Percentiles rank a stretch among this genome's conserved stretches.
Conservation (phyloP, 73 alveolate genomes). For the Paramecium bursaria region DNA sequence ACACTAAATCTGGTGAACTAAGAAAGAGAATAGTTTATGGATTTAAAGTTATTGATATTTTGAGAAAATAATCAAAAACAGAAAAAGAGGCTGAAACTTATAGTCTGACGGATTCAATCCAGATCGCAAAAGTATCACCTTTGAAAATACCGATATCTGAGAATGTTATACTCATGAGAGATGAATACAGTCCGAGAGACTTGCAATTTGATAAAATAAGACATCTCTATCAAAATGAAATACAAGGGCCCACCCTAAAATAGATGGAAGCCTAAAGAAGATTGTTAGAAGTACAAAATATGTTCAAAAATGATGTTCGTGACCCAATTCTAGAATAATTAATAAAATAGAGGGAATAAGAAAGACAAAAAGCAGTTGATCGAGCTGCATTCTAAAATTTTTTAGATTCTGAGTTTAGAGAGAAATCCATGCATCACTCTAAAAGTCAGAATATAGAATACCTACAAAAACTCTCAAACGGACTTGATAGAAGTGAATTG, state of each 20-base stretch:
- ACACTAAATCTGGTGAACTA: slow-evolving; percentile 18
- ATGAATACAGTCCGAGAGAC: slow-evolving; percentile 62
- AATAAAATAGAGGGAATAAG: slow-evolving; percentile 17
- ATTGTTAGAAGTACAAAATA: slow-evolving; percentile 42
- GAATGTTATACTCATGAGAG: slow-evolving; percentile 30
- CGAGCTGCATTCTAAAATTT: slow-evolving; percentile 11
- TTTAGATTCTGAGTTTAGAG: slow-evolving; percentile 49
- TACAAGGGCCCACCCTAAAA: slow-evolving; percentile 47
- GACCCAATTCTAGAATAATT: slow-evolving; percentile 46
- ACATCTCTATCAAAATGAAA: slow-evolving; percentile 49
- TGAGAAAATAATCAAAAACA: slow-evolving; percentile 58
- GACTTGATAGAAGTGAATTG: slow-evolving; percentile 17
- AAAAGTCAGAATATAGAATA: slow-evolving; percentile 5
- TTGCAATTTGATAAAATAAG: slow-evolving; percentile 44
- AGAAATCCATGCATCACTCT: background rate
- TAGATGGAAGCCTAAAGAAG: slow-evolving; percentile 59
- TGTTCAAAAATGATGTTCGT: slow-evolving; percentile 38
- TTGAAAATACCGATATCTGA: background rate
- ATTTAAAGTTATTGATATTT: slow-evolving; percentile 55
- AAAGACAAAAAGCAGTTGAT: slow-evolving; percentile 34
- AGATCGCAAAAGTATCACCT: background rate
- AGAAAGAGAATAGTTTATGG: slow-evolving; percentile 58
- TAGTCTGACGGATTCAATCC: slow-evolving; percentile 42
- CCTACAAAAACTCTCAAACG: background rate
- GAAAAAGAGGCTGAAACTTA: slow-evolving; percentile 60